phyloP scores from a whole-genome alignment of 495 filamentous ascomycete species.

The Hyaloscypha hepaticicola region DNA sequence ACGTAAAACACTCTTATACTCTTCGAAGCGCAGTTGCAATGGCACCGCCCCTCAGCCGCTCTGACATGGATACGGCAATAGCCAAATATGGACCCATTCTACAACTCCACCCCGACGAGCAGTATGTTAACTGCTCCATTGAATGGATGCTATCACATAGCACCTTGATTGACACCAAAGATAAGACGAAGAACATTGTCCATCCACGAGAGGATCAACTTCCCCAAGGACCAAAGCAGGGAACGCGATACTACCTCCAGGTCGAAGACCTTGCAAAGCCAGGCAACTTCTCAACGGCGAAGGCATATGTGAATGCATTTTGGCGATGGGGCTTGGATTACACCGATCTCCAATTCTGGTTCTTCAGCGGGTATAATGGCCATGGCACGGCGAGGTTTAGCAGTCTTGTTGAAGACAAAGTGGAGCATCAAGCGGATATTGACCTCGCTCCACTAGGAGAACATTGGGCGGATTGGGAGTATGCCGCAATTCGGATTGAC shows the following conservation, averaged over 20 bases:
- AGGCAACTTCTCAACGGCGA: conserved; percentile 19
- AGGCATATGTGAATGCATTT: conserved; percentile 25
- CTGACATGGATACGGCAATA: conserved; percentile 23
- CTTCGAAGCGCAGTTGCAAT: too few relatives aligned
- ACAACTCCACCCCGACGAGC: conserved; percentile 20
- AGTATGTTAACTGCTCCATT: conserved; percentile 18
- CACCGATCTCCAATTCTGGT: conserved; percentile 26
- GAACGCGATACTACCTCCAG: conserved; percentile 15
- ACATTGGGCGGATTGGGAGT: conserved; percentile 25
- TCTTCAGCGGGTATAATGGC: conserved; percentile 22
- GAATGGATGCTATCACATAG: conserved; percentile 18
- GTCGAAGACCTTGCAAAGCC: conserved; percentile 14
- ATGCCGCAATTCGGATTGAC: conserved; percentile 20
- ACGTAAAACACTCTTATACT: too few relatives aligned
- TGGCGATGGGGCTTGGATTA: conserved; percentile 11
- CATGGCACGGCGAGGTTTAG: conserved; percentile 17
- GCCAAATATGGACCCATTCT: conserved; percentile 19
- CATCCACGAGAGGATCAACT: conserved; percentile 20
- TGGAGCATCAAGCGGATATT: conserved; percentile 12
- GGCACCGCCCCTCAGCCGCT: conserved; percentile 1
- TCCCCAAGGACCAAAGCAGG: conserved; percentile 12
- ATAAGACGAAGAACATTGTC: neutral
- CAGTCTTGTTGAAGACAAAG: conserved; percentile 14
- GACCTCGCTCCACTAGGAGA: conserved; percentile 23
- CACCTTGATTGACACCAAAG: conserved; percentile 19